Evolutionary conservation across 208 protist genomes (phyloP).

Genomic region (Leishmania arabica): DNA sequence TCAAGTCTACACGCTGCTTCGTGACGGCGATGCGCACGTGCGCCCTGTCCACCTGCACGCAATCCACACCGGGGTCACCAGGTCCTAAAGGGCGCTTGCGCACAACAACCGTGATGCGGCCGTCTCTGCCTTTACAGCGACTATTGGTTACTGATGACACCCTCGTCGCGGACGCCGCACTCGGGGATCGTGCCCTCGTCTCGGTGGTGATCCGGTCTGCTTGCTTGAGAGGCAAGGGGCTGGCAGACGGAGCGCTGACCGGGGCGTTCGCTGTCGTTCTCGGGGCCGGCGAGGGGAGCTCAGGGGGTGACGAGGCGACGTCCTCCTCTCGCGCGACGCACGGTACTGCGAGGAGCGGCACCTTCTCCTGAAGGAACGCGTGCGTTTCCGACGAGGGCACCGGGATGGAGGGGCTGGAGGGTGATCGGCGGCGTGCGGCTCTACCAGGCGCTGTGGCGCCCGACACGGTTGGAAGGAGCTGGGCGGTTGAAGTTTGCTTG

Average conservation of each 20-base stretch:
- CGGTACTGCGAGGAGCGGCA: background rate
- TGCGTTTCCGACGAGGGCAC: background rate
- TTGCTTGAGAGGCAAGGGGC: background rate
- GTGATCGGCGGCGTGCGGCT: background rate
- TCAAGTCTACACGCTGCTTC: conserved; percentile 95
- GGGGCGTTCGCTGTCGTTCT: background rate
- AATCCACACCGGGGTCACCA: conserved; percentile 52
- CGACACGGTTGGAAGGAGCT: background rate
- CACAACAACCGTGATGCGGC: conserved; percentile 84
- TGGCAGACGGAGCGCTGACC: background rate
- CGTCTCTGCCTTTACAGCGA: conserved; percentile 38
- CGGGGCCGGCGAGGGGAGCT: background rate
- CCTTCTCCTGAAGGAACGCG: background rate
- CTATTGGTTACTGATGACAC: background rate
- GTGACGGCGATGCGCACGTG: conserved; percentile 57
- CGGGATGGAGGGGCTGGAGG: background rate
- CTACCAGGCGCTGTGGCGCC: background rate
- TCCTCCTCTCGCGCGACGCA: background rate
- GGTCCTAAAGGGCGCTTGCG: conserved; percentile 81
- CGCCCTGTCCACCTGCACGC: conserved; percentile 46
- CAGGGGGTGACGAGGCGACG: background rate
- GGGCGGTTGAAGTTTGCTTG: background rate
- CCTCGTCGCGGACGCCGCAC: background rate
- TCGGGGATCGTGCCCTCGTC: background rate
- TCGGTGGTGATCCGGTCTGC: background rate